Evolutionary conservation across 2,329 filamentous ascomycete species (phyloP), one percentile per base, ranked within the genome.

Genomic region (Fusarium lyarnte): DNA sequence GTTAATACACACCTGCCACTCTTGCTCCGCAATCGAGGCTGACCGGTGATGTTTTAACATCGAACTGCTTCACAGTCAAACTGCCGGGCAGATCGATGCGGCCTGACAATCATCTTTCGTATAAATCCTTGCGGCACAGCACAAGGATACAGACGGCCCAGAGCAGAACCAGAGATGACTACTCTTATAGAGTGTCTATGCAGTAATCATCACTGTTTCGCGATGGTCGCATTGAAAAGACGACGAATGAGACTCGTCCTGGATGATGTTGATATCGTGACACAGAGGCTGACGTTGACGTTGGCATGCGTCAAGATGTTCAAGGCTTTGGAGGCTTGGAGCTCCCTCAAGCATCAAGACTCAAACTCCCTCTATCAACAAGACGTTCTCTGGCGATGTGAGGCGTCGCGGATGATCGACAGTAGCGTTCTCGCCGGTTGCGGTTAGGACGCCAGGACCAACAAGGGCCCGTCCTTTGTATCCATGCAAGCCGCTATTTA

Each of bases 401-500:
- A 75, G 63, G 73, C 74, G 73, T 70, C 57, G 64, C 75, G 74
- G 76, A 75, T 74, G 76, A 77, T 77, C 75, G 76, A 77, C 75
- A 68, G 71, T 76, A 77, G 75, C 70, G 74, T 73, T 47, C 39
- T 67, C 54, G 58, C 61, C 70, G 66, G 54, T 74, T 71, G 29
- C 33, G 58, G 70, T 74, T 71, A 73, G 70, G 29, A 45, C 42
- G 12, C 17, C 29, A 51, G 38, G 35, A 54, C 38, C 45, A 73
- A 58, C 66, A 33, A 58, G 63, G 45, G 29, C 23, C 45, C 31
- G 35, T 17, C 41, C n/a, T 42, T 14, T 51, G 45, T 23, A 66
- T 43, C 45, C 49, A 25, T 54, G 53, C 39, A 66, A 65, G 43
- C 42, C 53, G 42, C 38, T 10, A 31, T 25, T 36, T 45, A 62